Evolutionary conservation across 768 basidiomycete species (phyloP), one percentile per base, ranked within the genome.

Genomic region (Pleurotus tuoliensis): DNA sequence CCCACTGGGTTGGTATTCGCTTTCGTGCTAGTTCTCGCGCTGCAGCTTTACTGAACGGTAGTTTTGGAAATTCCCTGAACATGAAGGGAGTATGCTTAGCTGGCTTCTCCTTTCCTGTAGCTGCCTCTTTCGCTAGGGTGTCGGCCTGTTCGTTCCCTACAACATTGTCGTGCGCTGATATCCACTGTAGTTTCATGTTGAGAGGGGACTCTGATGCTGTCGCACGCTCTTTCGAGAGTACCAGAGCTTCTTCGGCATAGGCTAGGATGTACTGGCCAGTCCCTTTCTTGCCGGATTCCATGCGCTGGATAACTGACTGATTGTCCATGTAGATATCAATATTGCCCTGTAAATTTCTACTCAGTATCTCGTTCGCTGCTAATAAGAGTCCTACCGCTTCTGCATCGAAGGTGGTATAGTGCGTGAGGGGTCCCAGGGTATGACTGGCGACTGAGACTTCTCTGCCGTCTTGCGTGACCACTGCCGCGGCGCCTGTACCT

Each of bases 161-260:
- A 54, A 63, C 43, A 1, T 61, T 61, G 5, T 56, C 61, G 55
- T 69, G 69, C 3, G 60, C 65, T 22, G 66, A 63, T 12, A 69
- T 66, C 69, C 68, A 69, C 15, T 43, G 18, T 8, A 67, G 24
- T 2, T 5, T 47, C 27, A 67, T 41, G 18, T 49, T 30, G 15
- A 44, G 15, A 8, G 20, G 25, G 13, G 11, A 20, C 20, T 20
- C 20, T 58, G 20, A 9, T 9, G 3, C 6, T 55, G 60, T 24
- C 5, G 4, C 37, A 20, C 0, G 52, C 16, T 22, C 34, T 24
- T 9, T 34, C 0, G 13, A 15, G 40, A 9, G 13, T 9, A 3
- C 2, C 2, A 30, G 4, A 1, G 27, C 18, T n/a, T n/a, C 8
- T 30, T 40, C 40, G 3, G 43, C 22, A 5, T 12, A 37, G 27